Base-by-base conservation (phyloP, 768 basidiomycete genomes). In the Amanita rimosa region DNA sequence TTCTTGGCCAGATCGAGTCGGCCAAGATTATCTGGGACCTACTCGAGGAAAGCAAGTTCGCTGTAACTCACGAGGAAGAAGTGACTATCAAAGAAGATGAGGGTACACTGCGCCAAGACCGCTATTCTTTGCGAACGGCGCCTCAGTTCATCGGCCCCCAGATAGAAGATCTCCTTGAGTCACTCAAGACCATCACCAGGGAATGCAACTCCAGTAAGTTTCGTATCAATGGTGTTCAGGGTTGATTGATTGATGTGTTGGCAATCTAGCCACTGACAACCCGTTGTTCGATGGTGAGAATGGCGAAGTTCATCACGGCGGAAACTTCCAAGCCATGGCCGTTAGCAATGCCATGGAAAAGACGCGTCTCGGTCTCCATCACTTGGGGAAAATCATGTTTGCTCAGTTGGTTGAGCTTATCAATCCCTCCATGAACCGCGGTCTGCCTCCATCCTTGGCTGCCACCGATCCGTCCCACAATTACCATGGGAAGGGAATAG, bases 321-420 rank as follows among this genome's bases (percentile, higher is more conserved):
- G 90, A 13, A 92, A 92, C 61, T 93, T 93, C 77, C 89, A 92
- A 60, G 86, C 87, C 0, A 84, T 88, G 74, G 71, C 86, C 3
- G 79, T 92, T 35, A 86, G 86, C 6, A 89, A 86, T 48, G 79
- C 81, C 10, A 90, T 91, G 85, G 89, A 92, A 62, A 88, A 89
- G 63, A 85, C 85, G 14, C 83, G 89, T 26, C 71, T 85, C 21
- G 71, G 72, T 17, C 66, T 86, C n/a, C 72, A 81, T 41, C 83
- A 83, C 55, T 65, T 86, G 41, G 84, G 84, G 46, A 81, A 82
- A 57, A 66, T 87, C 44, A 65, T 81, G 51, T 87, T 85, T 55
- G 69, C 76, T 0, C 84, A 87, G 54, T 67, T 72, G 51, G 72
- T 84, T 1, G 85, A 89, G 63, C 69, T 89, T 42, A 66, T 85